Conservation (phyloP, 306 rosid species). For the Castanea mollissima region DNA sequence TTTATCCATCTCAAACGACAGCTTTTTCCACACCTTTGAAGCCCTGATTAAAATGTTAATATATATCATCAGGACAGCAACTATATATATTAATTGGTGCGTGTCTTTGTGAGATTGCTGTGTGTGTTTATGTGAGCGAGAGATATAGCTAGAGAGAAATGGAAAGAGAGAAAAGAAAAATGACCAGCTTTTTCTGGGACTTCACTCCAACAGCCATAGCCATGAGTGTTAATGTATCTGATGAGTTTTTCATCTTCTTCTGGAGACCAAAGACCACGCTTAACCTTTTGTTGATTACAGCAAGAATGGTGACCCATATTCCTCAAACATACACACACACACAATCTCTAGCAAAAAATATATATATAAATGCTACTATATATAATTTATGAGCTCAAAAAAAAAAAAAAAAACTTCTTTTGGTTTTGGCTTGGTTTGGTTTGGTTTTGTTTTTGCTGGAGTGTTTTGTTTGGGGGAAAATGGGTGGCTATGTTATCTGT, state of each 20-base stretch:
- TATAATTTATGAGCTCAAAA: too few species aligned
- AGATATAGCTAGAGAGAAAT: neutral
- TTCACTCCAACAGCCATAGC: constrained; percentile 99
- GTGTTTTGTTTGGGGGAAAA: neutral
- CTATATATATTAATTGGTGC: too few species aligned
- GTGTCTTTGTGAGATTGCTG: neutral
- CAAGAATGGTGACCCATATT: constrained; percentile 95
- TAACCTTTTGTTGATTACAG: constrained; percentile 98
- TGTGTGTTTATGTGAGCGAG: neutral
- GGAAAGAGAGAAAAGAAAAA: neutral
- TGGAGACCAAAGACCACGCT: constrained; percentile 99
- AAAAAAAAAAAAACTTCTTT: too few species aligned
- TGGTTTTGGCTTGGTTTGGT: too few species aligned
- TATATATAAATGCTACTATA: too few species aligned
- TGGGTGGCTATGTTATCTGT: constrained; percentile 6
- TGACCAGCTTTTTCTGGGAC: constrained; percentile 97
- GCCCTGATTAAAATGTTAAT: constrained; percentile 47
- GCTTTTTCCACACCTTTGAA: constrained; percentile 98
- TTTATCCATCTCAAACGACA: constrained; percentile 97
- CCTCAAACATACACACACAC: neutral
- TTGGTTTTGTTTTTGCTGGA: too few species aligned
- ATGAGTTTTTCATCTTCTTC: constrained; percentile 98
- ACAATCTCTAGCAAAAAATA: too few species aligned
- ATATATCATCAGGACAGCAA: too few species aligned
- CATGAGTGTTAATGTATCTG: constrained; percentile 83